phyloP scores from a whole-genome alignment of 2,329 filamentous ascomycete species.

The Fusarium sp. region DNA sequence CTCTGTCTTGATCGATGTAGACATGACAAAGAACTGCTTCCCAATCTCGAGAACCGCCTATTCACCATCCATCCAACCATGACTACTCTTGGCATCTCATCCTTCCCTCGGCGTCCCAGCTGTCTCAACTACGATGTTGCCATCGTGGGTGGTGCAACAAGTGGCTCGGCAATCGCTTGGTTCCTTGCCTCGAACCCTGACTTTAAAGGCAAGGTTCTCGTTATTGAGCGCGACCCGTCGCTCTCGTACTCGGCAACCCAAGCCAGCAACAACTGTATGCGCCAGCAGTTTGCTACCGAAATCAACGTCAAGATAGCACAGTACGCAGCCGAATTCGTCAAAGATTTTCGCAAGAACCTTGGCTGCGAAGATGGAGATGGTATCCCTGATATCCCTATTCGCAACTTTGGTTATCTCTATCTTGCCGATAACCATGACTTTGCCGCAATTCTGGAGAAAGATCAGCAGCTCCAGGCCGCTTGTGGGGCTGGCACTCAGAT shows the following conservation, averaged over 20 bases:
- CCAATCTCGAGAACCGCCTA: background rate
- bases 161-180: constrained; percentile 22
- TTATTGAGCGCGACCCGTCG: constrained; percentile 12
- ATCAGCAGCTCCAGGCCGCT: constrained; percentile 11
- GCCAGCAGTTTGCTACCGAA: constrained; percentile 21
- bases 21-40: too few species aligned
- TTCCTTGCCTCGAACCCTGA: constrained; percentile 17
- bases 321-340: constrained; percentile 20
- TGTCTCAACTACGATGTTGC: constrained; percentile 2
- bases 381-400: constrained; percentile 10
- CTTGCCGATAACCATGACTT: constrained; percentile 10
- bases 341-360: constrained; percentile 15
- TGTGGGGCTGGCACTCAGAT: constrained; percentile 16
- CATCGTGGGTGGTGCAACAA: constrained; percentile 21
- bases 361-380: background rate
- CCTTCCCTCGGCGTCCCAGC: background rate
- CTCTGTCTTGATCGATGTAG: too few species aligned
- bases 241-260: constrained; percentile 15
- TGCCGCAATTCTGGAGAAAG: background rate
- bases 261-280: constrained; percentile 27
- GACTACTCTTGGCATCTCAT: background rate
- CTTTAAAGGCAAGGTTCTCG: constrained; percentile 17
- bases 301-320: constrained; percentile 22
- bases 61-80: background rate
- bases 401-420: constrained; percentile 22